Evolutionary conservation across 768 basidiomycete species (phyloP), one percentile per base, ranked within the genome.

Genomic region (Inosperma sp.): DNA sequence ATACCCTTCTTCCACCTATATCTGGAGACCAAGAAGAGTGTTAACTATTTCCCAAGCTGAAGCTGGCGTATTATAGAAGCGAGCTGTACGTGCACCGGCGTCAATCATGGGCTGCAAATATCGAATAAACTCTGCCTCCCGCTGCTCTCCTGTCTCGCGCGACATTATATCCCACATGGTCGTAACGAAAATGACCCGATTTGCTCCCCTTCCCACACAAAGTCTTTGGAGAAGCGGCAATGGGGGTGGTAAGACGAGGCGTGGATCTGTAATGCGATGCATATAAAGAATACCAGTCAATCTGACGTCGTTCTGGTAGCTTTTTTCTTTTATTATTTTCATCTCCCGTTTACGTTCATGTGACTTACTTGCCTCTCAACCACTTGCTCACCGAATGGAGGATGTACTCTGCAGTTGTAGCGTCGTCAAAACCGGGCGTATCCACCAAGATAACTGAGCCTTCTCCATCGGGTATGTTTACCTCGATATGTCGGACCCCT

Each of bases 151-250:
- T 8, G 50, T 43, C 3, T 13, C 7, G 4, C 1, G 35, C 13
- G 12, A n/a, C 34, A 73, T 69, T 48, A 64, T 62, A 6, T 67
- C 69, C 76, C 77, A 79, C 72, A 71, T 77, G 37, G 69, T 80
- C 43, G 79, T 79, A 48, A 73, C 72, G 48, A 80, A 65, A 41
- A 72, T 67, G 27, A 79, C n/a, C n/a, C n/a, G n/a, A n/a, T n/a
- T n/a, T n/a, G n/a, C n/a, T n/a, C n/a, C n/a, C n/a, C n/a, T n/a
- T n/a, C n/a, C n/a, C n/a, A n/a, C n/a, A n/a, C n/a, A n/a, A n/a
- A n/a, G n/a, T 73, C 50, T 75, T 75, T 25, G 65, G 63, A 49
- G 77, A 66, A 6, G 71, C 65, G 42, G 56, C 63, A 67, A 62
- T 60, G 80, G 75, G 59, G 76, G 67, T 27, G 65, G 64, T 39